A percentile compares a stretch with the other conserved stretches of the same genome.
Evolutionary conservation across 1,139 yeast species (phyloP).

Genomic region (Yamadazyma epiphylla): DNA sequence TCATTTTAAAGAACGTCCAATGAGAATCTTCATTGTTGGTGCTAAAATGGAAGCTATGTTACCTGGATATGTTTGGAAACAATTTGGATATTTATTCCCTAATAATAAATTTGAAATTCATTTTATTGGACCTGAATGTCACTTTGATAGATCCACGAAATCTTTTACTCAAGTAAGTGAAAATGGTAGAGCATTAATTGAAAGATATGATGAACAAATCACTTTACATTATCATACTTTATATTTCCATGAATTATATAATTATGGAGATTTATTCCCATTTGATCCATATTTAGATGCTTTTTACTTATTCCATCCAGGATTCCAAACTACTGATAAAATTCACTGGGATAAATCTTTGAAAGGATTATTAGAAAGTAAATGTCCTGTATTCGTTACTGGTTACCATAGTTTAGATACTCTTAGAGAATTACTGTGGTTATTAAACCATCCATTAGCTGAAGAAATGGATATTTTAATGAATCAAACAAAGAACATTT

Average conservation of each 20-base stretch:
- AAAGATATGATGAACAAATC: constrained; percentile 72
- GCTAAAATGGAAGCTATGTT: constrained; percentile 91
- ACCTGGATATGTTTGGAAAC: constrained; percentile 96
- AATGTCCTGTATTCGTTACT: constrained; percentile 87
- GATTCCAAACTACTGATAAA: constrained; percentile 81
- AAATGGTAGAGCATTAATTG: constrained; percentile 59
- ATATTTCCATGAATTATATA: constrained; percentile 86
- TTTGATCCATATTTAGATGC: constrained; percentile 94
- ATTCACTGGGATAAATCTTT: constrained; percentile 79
- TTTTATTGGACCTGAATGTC: constrained; percentile 91
- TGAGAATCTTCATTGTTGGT: constrained; percentile 85
- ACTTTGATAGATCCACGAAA: constrained; percentile 56
- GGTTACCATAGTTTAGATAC: constrained; percentile 82
- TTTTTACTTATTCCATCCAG: constrained; percentile 94
- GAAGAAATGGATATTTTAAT: constrained; percentile 80
- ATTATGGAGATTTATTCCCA: constrained; percentile 92
- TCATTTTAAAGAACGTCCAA: constrained; percentile 76
- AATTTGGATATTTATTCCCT: constrained; percentile 82
- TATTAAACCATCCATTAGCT: constrained; percentile 53
- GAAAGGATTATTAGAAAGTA: constrained; percentile 84
- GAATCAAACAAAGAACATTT: constrained; percentile 68
- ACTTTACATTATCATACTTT: constrained; percentile 81
- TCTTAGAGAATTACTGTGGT: constrained; percentile 67
- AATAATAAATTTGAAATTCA: constrained; percentile 78
- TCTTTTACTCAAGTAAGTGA: constrained; percentile 34